Conservation (phyloP, 805 yeast species). For the Sugiyamaella boreocaroliniensis region DNA sequence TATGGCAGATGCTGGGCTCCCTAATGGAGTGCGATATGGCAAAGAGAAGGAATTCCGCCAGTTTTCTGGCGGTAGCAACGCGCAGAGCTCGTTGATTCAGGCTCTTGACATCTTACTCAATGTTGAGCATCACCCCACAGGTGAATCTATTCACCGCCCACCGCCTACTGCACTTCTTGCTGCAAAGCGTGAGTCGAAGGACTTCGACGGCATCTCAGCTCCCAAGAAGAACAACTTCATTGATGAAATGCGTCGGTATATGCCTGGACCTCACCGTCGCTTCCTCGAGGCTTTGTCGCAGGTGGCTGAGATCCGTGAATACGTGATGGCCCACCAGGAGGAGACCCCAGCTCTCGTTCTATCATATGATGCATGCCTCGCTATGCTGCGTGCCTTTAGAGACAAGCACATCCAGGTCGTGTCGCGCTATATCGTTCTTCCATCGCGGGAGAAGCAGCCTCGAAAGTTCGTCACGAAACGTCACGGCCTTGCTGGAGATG, state of each 20-base stretch:
- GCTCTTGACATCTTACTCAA: slow-evolving; percentile 70
- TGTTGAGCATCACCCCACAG: slow-evolving; percentile 75
- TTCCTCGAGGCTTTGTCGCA: slow-evolving; percentile 58
- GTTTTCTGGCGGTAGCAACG: slow-evolving; percentile 88
- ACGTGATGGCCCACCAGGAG: slow-evolving; percentile 40
- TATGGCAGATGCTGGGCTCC: slow-evolving; percentile 80
- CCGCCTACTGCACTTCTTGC: slow-evolving; percentile 10
- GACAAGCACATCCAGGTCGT: slow-evolving; percentile 92
- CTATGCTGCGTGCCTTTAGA: slow-evolving; percentile 80
- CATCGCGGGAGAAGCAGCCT: slow-evolving; percentile 49
- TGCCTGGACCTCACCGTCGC: slow-evolving; percentile 82
- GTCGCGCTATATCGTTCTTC: slow-evolving; percentile 76
- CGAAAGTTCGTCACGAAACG: slow-evolving; percentile 46
- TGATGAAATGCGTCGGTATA: slow-evolving; percentile 76
- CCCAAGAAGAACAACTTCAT: slow-evolving; percentile 48
- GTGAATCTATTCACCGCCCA: slow-evolving; percentile 38
- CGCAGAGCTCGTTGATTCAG: slow-evolving; percentile 86
- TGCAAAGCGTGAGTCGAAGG: slow-evolving; percentile 19
- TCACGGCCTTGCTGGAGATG: slow-evolving; percentile 42
- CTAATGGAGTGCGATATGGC: slow-evolving; percentile 74
- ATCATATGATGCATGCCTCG: slow-evolving; percentile 82
- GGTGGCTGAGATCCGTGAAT: slow-evolving; percentile 57
- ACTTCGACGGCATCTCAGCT: slow-evolving; percentile 9
- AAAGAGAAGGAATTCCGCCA: slow-evolving; percentile 47
- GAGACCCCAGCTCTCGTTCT: slow-evolving; percentile 51